A percentile compares a stretch with the other conserved stretches of the same genome.
Evolutionary conservation across 2,329 filamentous ascomycete genomes (phyloP).

Genomic region (Blastomyces parvus): DNA sequence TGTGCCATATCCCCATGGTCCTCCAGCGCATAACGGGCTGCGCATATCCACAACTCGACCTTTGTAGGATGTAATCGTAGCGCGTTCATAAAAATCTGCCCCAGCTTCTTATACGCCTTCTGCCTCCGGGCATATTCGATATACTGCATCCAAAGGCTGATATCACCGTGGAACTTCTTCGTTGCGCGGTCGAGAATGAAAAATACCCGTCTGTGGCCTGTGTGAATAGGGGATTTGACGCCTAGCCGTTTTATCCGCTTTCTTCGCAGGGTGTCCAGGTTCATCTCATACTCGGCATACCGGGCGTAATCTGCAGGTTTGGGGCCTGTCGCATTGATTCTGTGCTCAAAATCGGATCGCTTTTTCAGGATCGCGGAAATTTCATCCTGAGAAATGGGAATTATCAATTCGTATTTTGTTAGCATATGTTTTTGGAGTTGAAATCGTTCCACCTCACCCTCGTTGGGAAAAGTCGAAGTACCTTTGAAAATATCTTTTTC

Average conservation of each 20-base stretch:
- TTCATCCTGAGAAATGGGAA: constrained; percentile 54
- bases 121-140: constrained; percentile 67
- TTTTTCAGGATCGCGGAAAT: constrained; percentile 82
- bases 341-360: constrained; percentile 87
- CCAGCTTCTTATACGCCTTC: constrained; percentile 53
- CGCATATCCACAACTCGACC: constrained; percentile 71
- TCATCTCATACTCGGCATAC: constrained; percentile 67
- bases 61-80: constrained; percentile 79
- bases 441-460: neutral
- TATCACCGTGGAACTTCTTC: constrained; percentile 69
- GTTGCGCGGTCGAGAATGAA: constrained; percentile 82
- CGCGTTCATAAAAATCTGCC: constrained; percentile 54
- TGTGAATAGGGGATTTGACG: constrained; percentile 60
- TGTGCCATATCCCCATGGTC: constrained; percentile 76
- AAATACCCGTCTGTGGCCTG: constrained; percentile 74
- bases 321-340: constrained; percentile 70
- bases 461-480: constrained; percentile 23
- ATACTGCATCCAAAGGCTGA: constrained; percentile 82
- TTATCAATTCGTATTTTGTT: constrained; percentile 5
- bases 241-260: constrained; percentile 76
- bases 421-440: neutral
- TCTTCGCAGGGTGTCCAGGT: constrained; percentile 60
- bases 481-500: constrained; percentile 81
- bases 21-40: constrained; percentile 70
- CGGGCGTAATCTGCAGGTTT: constrained; percentile 68